Conservation (phyloP, 192 early-diverging fungal species). For the Coemansia sp. region DNA sequence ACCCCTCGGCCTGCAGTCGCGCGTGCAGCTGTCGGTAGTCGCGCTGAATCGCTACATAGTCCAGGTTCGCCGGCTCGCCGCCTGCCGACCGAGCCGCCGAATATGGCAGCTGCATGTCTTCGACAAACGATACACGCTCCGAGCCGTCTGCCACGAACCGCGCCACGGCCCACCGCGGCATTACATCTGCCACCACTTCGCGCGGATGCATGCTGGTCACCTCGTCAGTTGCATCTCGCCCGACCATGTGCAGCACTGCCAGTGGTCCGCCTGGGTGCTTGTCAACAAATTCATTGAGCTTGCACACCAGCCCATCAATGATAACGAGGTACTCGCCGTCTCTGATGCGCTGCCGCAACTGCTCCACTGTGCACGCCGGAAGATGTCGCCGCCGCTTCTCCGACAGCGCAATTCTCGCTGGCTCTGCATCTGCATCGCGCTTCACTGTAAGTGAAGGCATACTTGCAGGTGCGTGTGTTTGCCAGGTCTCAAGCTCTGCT, state of each 20-base stretch:
- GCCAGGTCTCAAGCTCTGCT: too few species aligned
- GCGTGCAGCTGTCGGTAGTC: slow-evolving; percentile 69
- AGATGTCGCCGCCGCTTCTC: slow-evolving; percentile 28
- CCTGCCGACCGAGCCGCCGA: slow-evolving; percentile 35
- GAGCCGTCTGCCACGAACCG: slow-evolving; percentile 29
- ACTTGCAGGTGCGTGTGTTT: background rate
- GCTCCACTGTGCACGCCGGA: slow-evolving; percentile 30
- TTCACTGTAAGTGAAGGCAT: background rate
- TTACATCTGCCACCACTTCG: slow-evolving; percentile 69
- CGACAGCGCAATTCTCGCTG: background rate
- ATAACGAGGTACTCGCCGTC: slow-evolving; percentile 82
- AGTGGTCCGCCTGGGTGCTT: slow-evolving; percentile 91
- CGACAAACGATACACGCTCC: slow-evolving; percentile 33
- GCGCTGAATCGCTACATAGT: slow-evolving; percentile 53
- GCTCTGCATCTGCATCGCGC: slow-evolving; percentile 15
- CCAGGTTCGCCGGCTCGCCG: slow-evolving; percentile 18
- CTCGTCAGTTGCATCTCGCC: slow-evolving; percentile 90
- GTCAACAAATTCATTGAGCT: slow-evolving; percentile 75
- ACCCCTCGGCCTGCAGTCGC: slow-evolving; percentile 60
- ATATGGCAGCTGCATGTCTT: slow-evolving; percentile 46
- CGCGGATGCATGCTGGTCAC: slow-evolving; percentile 83
- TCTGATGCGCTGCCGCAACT: slow-evolving; percentile 43
- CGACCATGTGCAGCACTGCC: slow-evolving; percentile 84
- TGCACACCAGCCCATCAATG: slow-evolving; percentile 84
- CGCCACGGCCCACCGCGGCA: slow-evolving; percentile 76